Evolutionary conservation across 495 filamentous ascomycete species (phyloP), one percentile per base, ranked within the genome.

Genomic region (Aspergillus funiculosus): DNA sequence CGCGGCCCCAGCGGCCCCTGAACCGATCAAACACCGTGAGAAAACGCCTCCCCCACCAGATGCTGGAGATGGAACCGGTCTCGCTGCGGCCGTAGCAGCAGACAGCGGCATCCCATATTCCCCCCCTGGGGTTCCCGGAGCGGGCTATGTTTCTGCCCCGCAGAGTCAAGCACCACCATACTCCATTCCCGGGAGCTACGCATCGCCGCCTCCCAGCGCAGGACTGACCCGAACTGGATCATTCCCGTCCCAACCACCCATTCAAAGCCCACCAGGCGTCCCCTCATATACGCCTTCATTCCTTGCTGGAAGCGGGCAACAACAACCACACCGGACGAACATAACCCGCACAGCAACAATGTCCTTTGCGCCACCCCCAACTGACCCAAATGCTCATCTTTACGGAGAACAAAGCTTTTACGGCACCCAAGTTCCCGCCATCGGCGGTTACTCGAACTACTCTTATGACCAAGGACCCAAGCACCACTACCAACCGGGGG

Each of bases 11-110:
- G 72, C 89, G 2, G 87, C 87, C 1, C 86, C 89, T 3, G 89
- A 95, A 58, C 80, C 80, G 10, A 84, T 94, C 53, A 75, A 80
- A 41, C 79, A 89, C 53, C 80, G 89, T 36, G 89, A 95, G 67
- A 92, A 94, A 71, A 95, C 89, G 0, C 89, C 88, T 6, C 89
- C 89, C 5, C 84, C 84, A 22, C 74, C 77, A 10, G 85, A 91
- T 54, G 85, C 82, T 22, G 79, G 70, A 30, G 67, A 68, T 22
- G 80, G 83, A 8, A 89, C 87, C 26, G 87, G 86, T 2, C 70
- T 94, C 7, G 74, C 75, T 36, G 79, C 79, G 15, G 85, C 86
- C 2, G 73, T 82, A 0, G 78, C 75, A 45, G 72, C 79, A 36
- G 88, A 92, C 51, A 72, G 83, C 14, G 60, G 66, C 1, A 45